Base-by-base conservation (phyloP, 208 protist genomes). In the Acanthamoeba culbertsoni region DNA sequence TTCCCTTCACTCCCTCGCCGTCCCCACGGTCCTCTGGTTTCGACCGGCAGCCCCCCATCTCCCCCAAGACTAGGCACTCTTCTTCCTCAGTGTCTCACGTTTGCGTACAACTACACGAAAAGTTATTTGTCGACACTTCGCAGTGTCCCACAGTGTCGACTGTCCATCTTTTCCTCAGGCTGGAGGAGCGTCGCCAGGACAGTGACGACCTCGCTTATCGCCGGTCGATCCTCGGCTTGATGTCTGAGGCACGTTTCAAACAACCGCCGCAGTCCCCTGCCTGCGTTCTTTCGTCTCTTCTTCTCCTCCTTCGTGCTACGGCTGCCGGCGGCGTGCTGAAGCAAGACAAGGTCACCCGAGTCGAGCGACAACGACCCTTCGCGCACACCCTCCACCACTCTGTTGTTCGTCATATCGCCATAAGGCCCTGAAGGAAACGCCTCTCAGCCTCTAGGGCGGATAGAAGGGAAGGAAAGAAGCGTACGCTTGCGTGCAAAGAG, bases 401-500 rank as follows among this genome's bases (percentile, higher is more conserved):
- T 5, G 3, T 18, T 42, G 12, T 23, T 14, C 37, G 71, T 4
- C 7, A 82, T 12, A 14, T 51, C 45, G 40, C 71, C 71, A 37
- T 82, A 82, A 14, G 71, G 71, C 23, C 71, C 71, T 82, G 40
- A 28, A 73, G 26, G 16, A 12, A 28, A 26, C n/a, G n/a, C n/a
- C n/a, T n/a, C n/a, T n/a, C n/a, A n/a, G n/a, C n/a, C n/a, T 65
- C 14, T 8, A 20, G 12, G 12, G 55, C 5, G 31, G 55, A 26
- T n/a, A n/a, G 31, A 5, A n/a, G 55, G 20, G 55, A 63, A 0
- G n/a, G 28, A 23, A 62, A 18, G 45, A 1, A 45, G 31, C 79
- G 31, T 63, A 88, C 79, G 79, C 28, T 88, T 57, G n/a, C 79
- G 48, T 28, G 79, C 79, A 31, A 88, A 63, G 26, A 88, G 43